Evolutionary conservation across 768 basidiomycete genomes (phyloP), one percentile per base, ranked within the genome.

Genomic region (Calocybe gangraenosa): DNA sequence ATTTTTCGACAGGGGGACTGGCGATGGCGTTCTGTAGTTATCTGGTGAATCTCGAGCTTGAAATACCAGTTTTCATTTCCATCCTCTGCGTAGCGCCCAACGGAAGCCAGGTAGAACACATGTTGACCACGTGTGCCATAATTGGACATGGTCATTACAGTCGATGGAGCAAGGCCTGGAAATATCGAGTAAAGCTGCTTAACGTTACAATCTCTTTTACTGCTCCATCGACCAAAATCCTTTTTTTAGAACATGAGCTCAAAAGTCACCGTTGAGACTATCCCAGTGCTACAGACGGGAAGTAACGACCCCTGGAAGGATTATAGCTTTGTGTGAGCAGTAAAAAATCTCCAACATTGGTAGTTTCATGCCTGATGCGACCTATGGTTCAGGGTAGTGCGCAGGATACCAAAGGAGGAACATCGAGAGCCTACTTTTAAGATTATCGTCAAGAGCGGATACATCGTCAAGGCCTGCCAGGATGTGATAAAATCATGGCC

Each of bases 1-100:
- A 0, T 90, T 82, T 65, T 91, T 92, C 56, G 76, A 82, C 46
- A 76, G 81, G 48, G 88, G 88, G 3, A 90, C 80, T 11, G 78
- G 79, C 11, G 71, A 70, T 23, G 81, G 76, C 1, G 78, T 90
- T 3, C 62, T 89, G 40, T 53, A 53, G n/a, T 19, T 32, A n/a
- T 31, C 8, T 8, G 11, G 36, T 37, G 14, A 15, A 22, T 21
- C 43, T 40, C 38, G 17, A n/a, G 13, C 17, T 25, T 22, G 37
- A 32, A 31, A 8, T 14, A 8, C 30, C 30, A 31, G 30, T 31
- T 31, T 14, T 31, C 14, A 14, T 8, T 8, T 14, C 30, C 30
- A 14, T 31, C 30, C 30, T 31, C 30, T 8, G 8, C 30, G 30
- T 31, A 31, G 30, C 30, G 30, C 30, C 30, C 30, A 31, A 31